Base-by-base conservation (phyloP, 352 stramenopile species). In the Phytophthora cryptogea region DNA sequence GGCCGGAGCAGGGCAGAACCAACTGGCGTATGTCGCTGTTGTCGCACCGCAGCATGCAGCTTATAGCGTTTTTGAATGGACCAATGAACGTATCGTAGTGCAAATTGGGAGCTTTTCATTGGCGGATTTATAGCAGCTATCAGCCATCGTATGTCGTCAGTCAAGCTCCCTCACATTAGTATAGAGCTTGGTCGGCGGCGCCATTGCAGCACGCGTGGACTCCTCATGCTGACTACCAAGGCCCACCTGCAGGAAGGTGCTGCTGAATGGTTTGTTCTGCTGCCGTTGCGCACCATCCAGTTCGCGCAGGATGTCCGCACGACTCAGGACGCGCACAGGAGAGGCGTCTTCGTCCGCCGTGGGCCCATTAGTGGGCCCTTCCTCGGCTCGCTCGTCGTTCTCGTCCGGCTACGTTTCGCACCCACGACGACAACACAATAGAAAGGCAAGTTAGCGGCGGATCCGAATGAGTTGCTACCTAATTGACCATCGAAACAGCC, bases 251-350 rank as follows among this genome's bases (percentile, higher is more conserved):
- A 20, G 10, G 20, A 23, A 28, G 35, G 27, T 10, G 16, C 3
- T 11, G 33, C 8, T 30, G 14, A 0, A 10, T 1, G 35, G 3
- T 20, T 45, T 17, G 5, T 20, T 26, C 32, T 35, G 32, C 8
- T 56, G 14, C 6, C 51, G 32, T 37, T 59, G 52, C 5, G 49
- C 33, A 28, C 41, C 45, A 23, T 37, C 13, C 11, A 89, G 64
- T 30, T 86, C 67, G 8, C 47, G 67, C 54, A 89, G 54, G 28
- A 91, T 87, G 52, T 91, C 79, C 27, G 62, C 65, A 13, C 79
- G 73, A 10, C 68, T 81, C 44, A 89, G 60, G 8, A 80, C 71
- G 28, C 76, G 79, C 27, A 79, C 60, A 3, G 73, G 62, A 1
- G 45, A 54, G 33, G 14, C 35, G 7, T 36, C 30, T 16, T 53